Conservation (phyloP, 139 green algal species). For the Microglena sp. region DNA sequence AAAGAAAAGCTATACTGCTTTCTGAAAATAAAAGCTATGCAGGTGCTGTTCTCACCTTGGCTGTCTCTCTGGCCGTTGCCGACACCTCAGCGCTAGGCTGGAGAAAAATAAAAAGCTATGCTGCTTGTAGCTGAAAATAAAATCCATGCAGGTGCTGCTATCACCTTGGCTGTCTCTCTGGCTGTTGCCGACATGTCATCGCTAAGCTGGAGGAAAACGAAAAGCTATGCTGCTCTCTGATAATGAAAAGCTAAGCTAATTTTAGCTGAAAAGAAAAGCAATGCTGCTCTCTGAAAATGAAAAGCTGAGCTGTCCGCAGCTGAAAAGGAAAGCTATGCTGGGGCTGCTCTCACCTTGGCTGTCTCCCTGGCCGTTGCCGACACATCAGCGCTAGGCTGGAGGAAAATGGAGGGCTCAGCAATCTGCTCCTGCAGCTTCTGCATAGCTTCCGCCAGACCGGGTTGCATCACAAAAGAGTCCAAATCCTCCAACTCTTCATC, state of each 20-base stretch:
- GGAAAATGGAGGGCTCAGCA: conserved; percentile 37
- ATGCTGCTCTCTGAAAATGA: not conserved
- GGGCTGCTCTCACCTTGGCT: conserved; percentile 47
- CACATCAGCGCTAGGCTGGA: conserved; percentile 45
- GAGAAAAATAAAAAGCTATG: not conserved
- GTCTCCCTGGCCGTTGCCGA: conserved; percentile 34
- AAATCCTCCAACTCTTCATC: too few relatives aligned
- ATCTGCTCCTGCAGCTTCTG: conserved; percentile 18
- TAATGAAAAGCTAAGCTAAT: too few relatives aligned
- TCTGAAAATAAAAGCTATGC: too few relatives aligned
- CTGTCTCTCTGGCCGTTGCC: not conserved
- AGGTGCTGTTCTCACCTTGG: too few relatives aligned
- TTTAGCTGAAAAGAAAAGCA: not conserved
- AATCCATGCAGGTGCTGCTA: too few relatives aligned
- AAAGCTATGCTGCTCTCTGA: not conserved
- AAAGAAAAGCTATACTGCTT: not conserved
- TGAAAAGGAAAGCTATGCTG: too few relatives aligned
- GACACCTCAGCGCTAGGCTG: not conserved
- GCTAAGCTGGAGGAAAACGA: not conserved
- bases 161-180: not conserved
- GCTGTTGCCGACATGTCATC: not conserved
- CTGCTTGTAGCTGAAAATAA: too few relatives aligned
- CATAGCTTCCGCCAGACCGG: conserved; percentile 16
- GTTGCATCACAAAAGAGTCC: conserved; percentile 32
- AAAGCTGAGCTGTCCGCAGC: not conserved